A percentile compares a stretch with the other conserved stretches of the same genome.
These are phyloP conservation scores for Garcia nutans DNA, from an alignment of 345 rosid species.

Conservation along the genomic window DNA sequence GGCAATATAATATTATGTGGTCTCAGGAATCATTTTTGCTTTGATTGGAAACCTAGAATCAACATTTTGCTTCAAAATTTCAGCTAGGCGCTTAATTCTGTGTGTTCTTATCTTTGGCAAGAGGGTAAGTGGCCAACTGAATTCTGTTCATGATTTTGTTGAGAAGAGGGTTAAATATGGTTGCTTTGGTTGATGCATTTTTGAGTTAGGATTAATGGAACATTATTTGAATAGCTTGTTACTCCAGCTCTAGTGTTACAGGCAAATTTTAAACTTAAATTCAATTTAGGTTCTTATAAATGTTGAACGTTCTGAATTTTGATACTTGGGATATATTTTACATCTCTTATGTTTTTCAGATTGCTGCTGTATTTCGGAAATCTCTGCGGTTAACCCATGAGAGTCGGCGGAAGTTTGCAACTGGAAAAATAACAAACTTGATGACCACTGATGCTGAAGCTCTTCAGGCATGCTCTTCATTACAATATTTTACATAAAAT, in stretches of 20 bases:
- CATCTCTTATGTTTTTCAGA: constrained; percentile 39
- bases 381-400: constrained; percentile 91
- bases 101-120: neutral
- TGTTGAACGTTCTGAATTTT: constrained; percentile 1
- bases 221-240: neutral
- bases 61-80: neutral
- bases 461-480: constrained; percentile 63
- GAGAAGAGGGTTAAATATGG: too few relatives aligned
- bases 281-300: neutral
- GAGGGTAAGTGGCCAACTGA: neutral
- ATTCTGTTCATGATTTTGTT: neutral
- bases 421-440: constrained; percentile 97
- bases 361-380: constrained; percentile 96
- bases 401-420: constrained; percentile 71
- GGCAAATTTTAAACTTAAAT: neutral
- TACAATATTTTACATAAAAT: neutral
- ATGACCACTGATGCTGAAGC: constrained; percentile 98
- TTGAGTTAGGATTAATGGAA: neutral
- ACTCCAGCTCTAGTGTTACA: neutral
- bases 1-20: neutral
- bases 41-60: neutral
- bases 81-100: neutral
- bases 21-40: neutral
- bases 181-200: neutral
- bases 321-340: constrained; percentile 15